Base-by-base conservation (phyloP, 73 alveolate species). In the Blepharisma japonicum region DNA sequence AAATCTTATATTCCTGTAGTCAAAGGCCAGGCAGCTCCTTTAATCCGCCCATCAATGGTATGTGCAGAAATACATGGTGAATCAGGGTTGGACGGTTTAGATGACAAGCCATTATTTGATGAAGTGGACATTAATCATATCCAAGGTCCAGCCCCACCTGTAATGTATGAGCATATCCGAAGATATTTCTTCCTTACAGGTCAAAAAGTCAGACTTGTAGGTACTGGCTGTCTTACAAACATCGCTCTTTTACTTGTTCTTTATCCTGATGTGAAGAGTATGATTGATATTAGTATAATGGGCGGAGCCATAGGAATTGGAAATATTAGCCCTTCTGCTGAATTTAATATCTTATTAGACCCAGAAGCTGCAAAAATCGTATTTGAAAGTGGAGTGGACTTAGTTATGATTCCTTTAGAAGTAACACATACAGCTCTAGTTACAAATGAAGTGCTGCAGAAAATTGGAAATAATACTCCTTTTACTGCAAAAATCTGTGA, bases 311-410 rank as follows among this genome's bases (percentile, higher is more conserved):
- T 55, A 11, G 90, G 84, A 4, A 68, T 55, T 27, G 96, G 96
- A 61, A 89, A 89, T 79, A 77, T 82, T 27, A 86, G 91, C 14
- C 89, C 88, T 21, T 79, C 92, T 0, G 93, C 87, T 38, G 96
- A 89, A 78, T 89, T 84, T 81, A 89, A 89, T 70, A 77, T 89
- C 6, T 61, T 55, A 45, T 55, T 82, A 2, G 96, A 89, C 72
- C 96, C 96, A n/a, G 96, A 89, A 80, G 90, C 96, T 1, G 96
- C 96, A 42, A 56, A 77, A 53, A 86, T 83, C 6, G 88, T 80
- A 6, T 68, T 89, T 20, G 68, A 72, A 6, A 27, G 77, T 2
- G 38, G 66, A 48, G 77, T 77, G 32, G 66, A 46, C 79, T 56
- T 68, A 8, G 66, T 55, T 50, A 9, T 81, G 25, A 72, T 72